Evolutionary conservation across 2,329 filamentous ascomycete genomes (phyloP).

Genomic region (Botrytis squamosa): DNA sequence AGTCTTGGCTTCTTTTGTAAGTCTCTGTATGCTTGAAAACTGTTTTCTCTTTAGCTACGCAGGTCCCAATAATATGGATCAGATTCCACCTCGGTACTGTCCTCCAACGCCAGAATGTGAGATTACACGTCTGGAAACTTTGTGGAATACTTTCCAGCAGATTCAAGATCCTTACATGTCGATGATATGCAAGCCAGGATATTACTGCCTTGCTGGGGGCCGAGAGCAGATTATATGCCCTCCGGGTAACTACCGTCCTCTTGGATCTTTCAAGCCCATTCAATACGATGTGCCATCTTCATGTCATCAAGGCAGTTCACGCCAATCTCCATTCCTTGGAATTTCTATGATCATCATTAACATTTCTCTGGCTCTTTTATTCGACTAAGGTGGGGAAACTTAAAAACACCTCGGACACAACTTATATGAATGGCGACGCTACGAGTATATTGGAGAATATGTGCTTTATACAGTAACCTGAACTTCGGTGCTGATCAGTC

Average conservation of each 20-base stretch:
- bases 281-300: not conserved
- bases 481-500: not conserved
- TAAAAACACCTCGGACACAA: not conserved
- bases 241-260: not conserved
- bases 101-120: not conserved
- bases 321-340: not conserved
- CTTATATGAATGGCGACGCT: not conserved
- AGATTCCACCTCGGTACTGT: not conserved
- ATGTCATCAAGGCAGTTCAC: not conserved
- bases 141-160: not conserved
- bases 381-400: not conserved
- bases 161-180: not conserved
- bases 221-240: not conserved
- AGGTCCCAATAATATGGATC: not conserved
- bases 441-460: not conserved
- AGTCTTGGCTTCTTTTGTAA: slow-evolving; percentile 12
- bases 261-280: not conserved
- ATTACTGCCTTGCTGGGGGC: not conserved
- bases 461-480: not conserved
- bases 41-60: not conserved
- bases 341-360: not conserved
- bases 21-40: not conserved
- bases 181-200: not conserved
- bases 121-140: not conserved
- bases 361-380: not conserved